A percentile compares a stretch with the other conserved stretches of the same genome.
Conservation (phyloP, 2,329 filamentous ascomycete species). For the Colletotrichum sp. region DNA sequence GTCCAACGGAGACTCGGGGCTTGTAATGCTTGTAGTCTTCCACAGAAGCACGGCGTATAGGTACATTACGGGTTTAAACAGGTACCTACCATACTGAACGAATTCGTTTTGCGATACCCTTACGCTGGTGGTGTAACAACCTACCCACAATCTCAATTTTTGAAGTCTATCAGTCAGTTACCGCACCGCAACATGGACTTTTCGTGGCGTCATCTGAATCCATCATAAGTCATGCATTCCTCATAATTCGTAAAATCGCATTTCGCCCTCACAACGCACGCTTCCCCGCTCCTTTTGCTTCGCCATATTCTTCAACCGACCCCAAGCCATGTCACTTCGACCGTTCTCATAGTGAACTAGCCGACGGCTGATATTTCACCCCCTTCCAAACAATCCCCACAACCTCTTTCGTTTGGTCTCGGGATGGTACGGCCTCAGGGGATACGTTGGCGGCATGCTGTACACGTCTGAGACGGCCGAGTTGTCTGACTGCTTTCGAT, state of each 20-base stretch:
- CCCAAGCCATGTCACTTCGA: neutral
- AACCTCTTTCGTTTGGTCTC: neutral
- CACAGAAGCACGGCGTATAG: neutral
- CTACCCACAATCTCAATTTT: neutral
- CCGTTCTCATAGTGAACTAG: neutral
- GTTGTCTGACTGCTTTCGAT: neutral
- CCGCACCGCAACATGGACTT: neutral
- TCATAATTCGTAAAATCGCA: neutral
- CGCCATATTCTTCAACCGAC: neutral
- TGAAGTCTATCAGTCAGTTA: neutral
- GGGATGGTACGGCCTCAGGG: slow-evolving; percentile 4
- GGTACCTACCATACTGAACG: neutral
- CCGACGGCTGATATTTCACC: neutral
- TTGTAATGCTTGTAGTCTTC: neutral
- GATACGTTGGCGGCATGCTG: slow-evolving; percentile 3
- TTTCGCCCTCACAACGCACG: neutral
- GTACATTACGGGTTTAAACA: neutral
- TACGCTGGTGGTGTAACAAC: neutral
- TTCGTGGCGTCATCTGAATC: neutral
- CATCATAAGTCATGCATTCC: neutral
- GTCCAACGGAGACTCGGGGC: neutral
- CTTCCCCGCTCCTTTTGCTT: neutral
- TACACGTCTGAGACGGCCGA: neutral
- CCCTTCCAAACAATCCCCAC: slow-evolving; percentile 9
- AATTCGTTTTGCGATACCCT: neutral